Conservation (phyloP, 441 rosid species). For the Gossypium lobatum region DNA sequence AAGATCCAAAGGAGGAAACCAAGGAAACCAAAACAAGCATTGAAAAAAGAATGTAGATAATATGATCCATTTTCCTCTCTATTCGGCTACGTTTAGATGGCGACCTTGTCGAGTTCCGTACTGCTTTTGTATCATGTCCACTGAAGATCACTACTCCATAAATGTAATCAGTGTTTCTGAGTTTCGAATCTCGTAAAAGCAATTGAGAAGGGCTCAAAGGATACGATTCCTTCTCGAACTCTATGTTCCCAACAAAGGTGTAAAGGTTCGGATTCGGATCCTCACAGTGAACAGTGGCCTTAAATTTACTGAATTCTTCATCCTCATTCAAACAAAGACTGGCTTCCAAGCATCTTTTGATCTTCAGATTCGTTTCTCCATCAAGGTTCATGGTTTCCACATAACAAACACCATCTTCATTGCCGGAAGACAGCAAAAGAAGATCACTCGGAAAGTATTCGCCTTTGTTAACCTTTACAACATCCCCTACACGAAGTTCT, state of each 20-base stretch:
- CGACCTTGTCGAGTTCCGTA: constrained; percentile 53
- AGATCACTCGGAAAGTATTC: constrained; percentile 66
- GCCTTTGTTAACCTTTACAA: constrained; percentile 55
- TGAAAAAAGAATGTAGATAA: constrained; percentile 59
- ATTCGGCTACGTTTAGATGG: constrained; percentile 66
- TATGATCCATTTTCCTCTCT: constrained; percentile 63
- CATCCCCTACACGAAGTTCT: constrained; percentile 55
- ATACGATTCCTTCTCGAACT: constrained; percentile 36
- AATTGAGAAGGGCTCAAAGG: constrained; percentile 54
- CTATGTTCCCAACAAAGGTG: constrained; percentile 62
- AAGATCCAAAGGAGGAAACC: constrained; percentile 44
- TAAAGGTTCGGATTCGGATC: constrained; percentile 74
- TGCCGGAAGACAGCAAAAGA: constrained; percentile 58
- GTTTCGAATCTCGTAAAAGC: constrained; percentile 71
- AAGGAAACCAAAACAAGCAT: constrained; percentile 52
- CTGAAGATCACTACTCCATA: constrained; percentile 67
- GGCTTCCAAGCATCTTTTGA: constrained; percentile 51
- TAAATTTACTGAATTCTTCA: constrained; percentile 30
- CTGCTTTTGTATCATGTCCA: constrained; percentile 66
- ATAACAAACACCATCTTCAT: constrained; percentile 72
- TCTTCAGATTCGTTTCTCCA: constrained; percentile 71
- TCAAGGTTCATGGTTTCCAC: constrained; percentile 86
- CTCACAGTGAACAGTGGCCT: constrained; percentile 47
- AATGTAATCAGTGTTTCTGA: constrained; percentile 57
- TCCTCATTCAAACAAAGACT: constrained; percentile 43